A percentile compares a stretch with the other conserved stretches of the same genome.
Evolutionary conservation across 2,329 filamentous ascomycete species (phyloP).

Genomic region (Fusarium camptoceras): DNA sequence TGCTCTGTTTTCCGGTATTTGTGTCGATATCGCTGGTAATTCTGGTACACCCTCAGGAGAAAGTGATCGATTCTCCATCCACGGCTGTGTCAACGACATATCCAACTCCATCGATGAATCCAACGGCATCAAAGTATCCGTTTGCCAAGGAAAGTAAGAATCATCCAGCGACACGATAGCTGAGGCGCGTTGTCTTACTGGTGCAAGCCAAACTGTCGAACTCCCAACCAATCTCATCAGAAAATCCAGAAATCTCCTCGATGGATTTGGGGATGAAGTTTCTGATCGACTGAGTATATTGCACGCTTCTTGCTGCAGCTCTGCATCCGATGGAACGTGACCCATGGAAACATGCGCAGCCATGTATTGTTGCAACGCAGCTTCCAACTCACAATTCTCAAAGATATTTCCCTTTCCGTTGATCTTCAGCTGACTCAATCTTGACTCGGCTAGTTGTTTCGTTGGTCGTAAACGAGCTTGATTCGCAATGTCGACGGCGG

Average conservation of each 20-base stretch:
- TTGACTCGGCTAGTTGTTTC: conserved; percentile 25
- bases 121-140: conserved; percentile 2
- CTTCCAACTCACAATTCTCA: conserved; percentile 37
- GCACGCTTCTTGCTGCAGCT: conserved; percentile 35
- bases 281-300: conserved; percentile 16
- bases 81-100: conserved; percentile 8
- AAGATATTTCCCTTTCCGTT: conserved; percentile 39
- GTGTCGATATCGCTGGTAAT: conserved; percentile 14
- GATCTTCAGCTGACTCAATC: conserved; percentile 33
- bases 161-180: conserved; percentile 3
- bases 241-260: conserved; percentile 29
- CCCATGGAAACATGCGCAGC: conserved; percentile 21
- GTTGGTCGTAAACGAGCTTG: conserved; percentile 30
- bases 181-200: conserved; percentile 18
- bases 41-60: conserved; percentile 19
- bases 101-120: conserved; percentile 25
- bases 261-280: conserved; percentile 10
- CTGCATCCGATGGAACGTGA: conserved; percentile 27
- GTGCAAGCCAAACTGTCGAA: conserved; percentile 28
- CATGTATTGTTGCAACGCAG: conserved; percentile 28
- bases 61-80: conserved; percentile 26
- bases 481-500: conserved; percentile 22
- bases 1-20: conserved; percentile 5
- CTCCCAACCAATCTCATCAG: conserved; percentile 32
- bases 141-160: conserved; percentile 18